Conservation (phyloP, 2,329 filamentous ascomycete species). For the Penicillium corylophilum region DNA sequence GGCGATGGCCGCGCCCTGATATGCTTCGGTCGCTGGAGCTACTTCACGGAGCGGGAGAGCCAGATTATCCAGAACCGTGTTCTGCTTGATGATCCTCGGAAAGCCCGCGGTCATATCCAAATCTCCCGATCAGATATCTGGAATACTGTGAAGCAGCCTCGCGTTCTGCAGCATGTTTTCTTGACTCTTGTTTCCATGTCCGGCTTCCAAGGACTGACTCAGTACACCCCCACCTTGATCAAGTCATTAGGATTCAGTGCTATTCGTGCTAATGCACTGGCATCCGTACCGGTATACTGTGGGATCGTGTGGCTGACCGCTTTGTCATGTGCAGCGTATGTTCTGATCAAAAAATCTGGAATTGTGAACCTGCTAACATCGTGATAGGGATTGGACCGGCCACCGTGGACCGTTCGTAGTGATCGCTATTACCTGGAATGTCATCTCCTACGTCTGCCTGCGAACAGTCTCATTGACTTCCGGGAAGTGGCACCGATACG, state of each 20-base stretch:
- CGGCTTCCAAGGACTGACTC: constrained; percentile 51
- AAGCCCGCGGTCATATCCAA: constrained; percentile 36
- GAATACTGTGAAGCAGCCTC: constrained; percentile 46
- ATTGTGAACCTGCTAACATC: constrained; percentile 1
- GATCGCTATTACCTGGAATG: constrained; percentile 37
- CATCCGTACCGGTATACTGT: constrained; percentile 49
- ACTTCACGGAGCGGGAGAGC: constrained; percentile 45
- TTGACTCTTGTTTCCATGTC: constrained; percentile 50
- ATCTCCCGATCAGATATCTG: constrained; percentile 39
- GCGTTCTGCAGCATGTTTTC: constrained; percentile 54
- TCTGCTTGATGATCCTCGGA: constrained; percentile 46
- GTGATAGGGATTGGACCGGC: constrained; percentile 29
- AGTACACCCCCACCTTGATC: constrained; percentile 57
- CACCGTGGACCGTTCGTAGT: constrained; percentile 39
- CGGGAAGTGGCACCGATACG: constrained; percentile 31
- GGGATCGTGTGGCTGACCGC: constrained; percentile 29
- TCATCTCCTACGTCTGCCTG: constrained; percentile 40
- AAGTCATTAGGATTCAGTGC: constrained; percentile 52
- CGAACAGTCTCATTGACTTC: constrained; percentile 25
- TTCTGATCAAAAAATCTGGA: not conserved
- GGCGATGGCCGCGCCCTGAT: constrained; percentile 39
- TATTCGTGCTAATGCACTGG: constrained; percentile 54
- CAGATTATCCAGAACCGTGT: constrained; percentile 45
- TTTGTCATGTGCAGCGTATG: constrained; percentile 27
- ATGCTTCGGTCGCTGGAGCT: constrained; percentile 40